A percentile compares a stretch with the other conserved stretches of the same genome.
These are phyloP conservation scores for Alternaria panax DNA, from an alignment of 2,329 filamentous ascomycete species.

Conservation along the genomic window DNA sequence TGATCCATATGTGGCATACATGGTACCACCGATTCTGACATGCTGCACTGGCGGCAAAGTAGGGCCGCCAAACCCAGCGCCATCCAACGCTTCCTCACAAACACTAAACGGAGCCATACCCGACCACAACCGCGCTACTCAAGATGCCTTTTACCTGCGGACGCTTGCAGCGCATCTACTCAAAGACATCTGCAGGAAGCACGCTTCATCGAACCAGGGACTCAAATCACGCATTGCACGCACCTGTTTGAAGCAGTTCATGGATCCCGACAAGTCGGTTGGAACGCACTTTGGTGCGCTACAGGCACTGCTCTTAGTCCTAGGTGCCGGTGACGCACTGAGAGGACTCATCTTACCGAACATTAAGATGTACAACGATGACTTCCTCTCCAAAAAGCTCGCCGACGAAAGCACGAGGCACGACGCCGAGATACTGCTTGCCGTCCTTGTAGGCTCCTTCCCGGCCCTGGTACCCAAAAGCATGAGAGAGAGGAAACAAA, in stretches of 20 bases:
- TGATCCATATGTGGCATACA: conserved; percentile 70
- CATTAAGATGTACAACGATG: conserved; percentile 66
- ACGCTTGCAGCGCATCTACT: conserved; percentile 85
- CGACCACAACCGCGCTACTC: conserved; percentile 27
- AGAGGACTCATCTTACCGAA: conserved; percentile 71
- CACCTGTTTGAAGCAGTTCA: conserved; percentile 90
- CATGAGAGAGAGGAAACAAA: conserved; percentile 46
- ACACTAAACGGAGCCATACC: conserved; percentile 42
- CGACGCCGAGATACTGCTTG: conserved; percentile 68
- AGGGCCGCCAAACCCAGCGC: conserved; percentile 63
- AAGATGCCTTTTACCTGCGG: conserved; percentile 78
- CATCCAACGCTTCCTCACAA: conserved; percentile 60
- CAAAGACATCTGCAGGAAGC: conserved; percentile 79
- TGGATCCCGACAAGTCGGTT: conserved; percentile 83
- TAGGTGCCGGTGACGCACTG: conserved; percentile 70
- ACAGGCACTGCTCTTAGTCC: conserved; percentile 78
- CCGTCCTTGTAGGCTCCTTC: conserved; percentile 64
- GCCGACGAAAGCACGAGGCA: conserved; percentile 61
- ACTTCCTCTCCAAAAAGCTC: conserved; percentile 62
- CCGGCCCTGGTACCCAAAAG: conserved; percentile 51
- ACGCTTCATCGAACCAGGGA: conserved; percentile 79
- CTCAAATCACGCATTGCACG: conserved; percentile 87
- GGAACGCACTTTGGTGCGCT: conserved; percentile 90
- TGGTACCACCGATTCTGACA: conserved; percentile 88
- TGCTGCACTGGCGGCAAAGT: conserved; percentile 87